phyloP scores from a whole-genome alignment of 2,329 filamentous ascomycete genomes.

The Venturia aucupariae region DNA sequence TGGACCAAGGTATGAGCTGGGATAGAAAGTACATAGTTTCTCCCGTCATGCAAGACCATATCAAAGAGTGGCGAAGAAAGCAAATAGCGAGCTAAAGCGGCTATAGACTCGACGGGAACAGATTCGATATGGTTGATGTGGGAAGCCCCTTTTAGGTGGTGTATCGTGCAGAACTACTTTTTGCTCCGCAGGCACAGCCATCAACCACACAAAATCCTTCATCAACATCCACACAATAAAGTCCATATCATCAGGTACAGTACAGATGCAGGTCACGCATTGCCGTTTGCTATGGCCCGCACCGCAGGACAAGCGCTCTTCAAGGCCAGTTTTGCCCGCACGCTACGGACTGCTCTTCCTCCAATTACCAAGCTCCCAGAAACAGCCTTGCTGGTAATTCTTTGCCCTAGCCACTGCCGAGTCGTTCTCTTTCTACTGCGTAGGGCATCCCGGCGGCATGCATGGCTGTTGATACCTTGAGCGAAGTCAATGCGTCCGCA shows the following conservation, averaged over 20 bases:
- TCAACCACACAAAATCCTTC: background rate
- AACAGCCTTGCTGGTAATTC: background rate
- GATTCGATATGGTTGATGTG: too few relatives aligned
- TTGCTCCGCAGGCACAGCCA: too few relatives aligned
- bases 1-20: background rate
- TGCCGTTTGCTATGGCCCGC: background rate
- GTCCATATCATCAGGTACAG: background rate
- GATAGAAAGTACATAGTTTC: background rate
- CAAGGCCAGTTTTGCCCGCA: background rate
- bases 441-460: constrained; percentile 9
- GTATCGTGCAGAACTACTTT: too few relatives aligned
- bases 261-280: background rate
- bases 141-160: too few relatives aligned
- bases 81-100: too few relatives aligned
- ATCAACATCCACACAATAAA: background rate
- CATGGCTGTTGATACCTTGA: background rate
- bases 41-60: too few relatives aligned
- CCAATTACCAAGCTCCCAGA: background rate
- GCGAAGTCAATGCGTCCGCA: background rate
- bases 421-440: background rate
- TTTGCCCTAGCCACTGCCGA: background rate
- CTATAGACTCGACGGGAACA: too few relatives aligned
- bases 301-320: background rate
- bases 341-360: background rate
- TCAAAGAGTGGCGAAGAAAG: too few relatives aligned